Evolutionary conservation across 257 asterid species (phyloP), one percentile per base, ranked within the genome.

Genomic region (Lycium barbarum): DNA sequence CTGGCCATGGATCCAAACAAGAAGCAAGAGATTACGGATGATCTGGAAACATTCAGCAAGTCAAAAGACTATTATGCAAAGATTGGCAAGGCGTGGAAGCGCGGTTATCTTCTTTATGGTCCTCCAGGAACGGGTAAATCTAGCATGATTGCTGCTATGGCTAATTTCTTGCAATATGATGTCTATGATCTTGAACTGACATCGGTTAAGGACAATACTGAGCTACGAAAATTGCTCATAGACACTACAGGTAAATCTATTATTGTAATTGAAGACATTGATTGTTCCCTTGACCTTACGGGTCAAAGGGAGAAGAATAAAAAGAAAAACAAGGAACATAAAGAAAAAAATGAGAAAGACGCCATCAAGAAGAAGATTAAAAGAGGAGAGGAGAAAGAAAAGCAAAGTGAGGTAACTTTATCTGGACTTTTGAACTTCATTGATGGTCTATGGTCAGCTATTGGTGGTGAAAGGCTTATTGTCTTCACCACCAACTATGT

Each of bases 61-160:
- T 72, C 80, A 43, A 72, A 72, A 72, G 58, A n/a, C 6, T 72
- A 72, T 72, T 72, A 72, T 10, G 38, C 80, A 11, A 72, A 72
- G 80, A 45, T 45, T 72, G 80, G 80, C 0, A 72, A 72, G 5
- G 80, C 10, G 2, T 72, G 80, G 79, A 70, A 70, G 33, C 79
- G 35, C 1, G 79, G 79, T 40, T 70, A 45, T 72, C 80, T 72
- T 71, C 79, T 71, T 3, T 71, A 71, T 71, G 79, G 79, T 71
- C 79, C 79, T 17, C 79, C 79, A 40, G 79, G 79, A 40, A 71
- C 17, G 0, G 79, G 79, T 40, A 71, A 40, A n/a, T 71, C 79
- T 40, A 71, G 79, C 54, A 71, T 71, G 79, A 71, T 71, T 71
- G 79, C 79, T 71, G 55, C 79, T 8, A 71, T 71, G 79, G 79